Base-by-base conservation (phyloP, 805 yeast genomes). In the Kazachstania psychrophila region DNA sequence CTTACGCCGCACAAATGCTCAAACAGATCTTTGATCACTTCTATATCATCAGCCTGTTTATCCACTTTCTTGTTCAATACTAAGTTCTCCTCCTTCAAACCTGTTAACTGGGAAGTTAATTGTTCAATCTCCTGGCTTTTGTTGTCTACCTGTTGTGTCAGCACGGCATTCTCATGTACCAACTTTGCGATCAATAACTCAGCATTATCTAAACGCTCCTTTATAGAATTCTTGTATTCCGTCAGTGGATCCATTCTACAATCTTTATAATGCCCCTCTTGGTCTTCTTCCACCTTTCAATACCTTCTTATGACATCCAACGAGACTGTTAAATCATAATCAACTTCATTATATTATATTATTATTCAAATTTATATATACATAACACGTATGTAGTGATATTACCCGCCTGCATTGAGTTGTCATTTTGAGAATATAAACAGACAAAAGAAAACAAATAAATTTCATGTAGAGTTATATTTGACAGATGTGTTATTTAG, bases 1-100 rank as follows among this genome's bases (percentile, higher is more conserved):
- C 70, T 48, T 26, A 62, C 52, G 1, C 64, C 64, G 34, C 67
- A 61, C 33, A 62, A 44, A 39, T 64, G 66, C 39, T 62, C 65
- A 41, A 64, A 51, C 48, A 65, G 51, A 41, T 64, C 68, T 34
- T 62, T 44, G 7, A 63, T 46, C 34, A 66, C 45, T 16, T 58
- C 65, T 10, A 54, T 40, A 23, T 56, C 53, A 19, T 58, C 64
- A 2, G 45, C 48, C 2, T 44, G 43, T 14, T 36, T 28, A 8
- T 43, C 51, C 3, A 41, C 31, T 15, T 33, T 28, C 1, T 37
- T 33, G 17, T 39, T 39, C 13, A 41, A 22, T n/a, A 37, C 41
- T 7, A 25, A 28, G 5, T 39, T 29, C 23, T 43, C 36, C 6
- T 23, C 35, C 18, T 46, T 32, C 11, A 37, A 25, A 5, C 34